Base-by-base conservation (phyloP, 139 green algal species). In the Closterium sp. region DNA sequence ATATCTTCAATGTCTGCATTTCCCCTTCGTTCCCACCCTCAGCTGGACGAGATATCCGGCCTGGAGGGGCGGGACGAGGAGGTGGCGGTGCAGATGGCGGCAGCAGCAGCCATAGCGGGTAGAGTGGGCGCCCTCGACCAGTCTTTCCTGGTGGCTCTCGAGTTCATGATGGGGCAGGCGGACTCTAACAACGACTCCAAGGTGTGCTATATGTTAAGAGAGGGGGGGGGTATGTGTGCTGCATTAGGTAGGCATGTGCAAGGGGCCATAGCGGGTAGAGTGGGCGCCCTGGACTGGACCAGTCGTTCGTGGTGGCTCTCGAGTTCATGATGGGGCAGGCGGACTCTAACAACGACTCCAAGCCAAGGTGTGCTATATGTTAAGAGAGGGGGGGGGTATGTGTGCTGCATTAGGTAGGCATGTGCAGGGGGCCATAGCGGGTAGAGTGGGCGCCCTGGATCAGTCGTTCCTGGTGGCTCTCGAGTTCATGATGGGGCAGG, bases 131-230 rank as follows among this genome's bases (percentile, higher is more conserved):
- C 28, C 12, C 85, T 88, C 30, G 85, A 88, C 85, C 85, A 43
- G 33, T 33, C 34, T 12, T 90, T 90, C 36, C 87, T 90, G n/a
- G 19, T 90, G 4, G 87, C 87, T 23, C 87, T 90, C 25, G 87
- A 90, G 33, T 90, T 84, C 87, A 90, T 90, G 87, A 81, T 83
- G 33, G n/a, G 69, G 36, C 28, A 84, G 33, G 87, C 87, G 3
- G 36, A 90, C 5, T 12, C 66, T 34, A 28, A 89, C 4, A 33
- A 89, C 33, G 86, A 89, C 34, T n/a, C 35, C 5, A n/a, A 89
- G 86, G n/a, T n/a, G n/a, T n/a, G n/a, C n/a, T n/a, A n/a, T n/a
- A n/a, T n/a, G n/a, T n/a, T n/a, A n/a, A n/a, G n/a, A n/a, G n/a
- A n/a, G n/a, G n/a, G n/a, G n/a, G n/a, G n/a, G n/a, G n/a, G n/a